phyloP scores from a whole-genome alignment of 2,329 filamentous ascomycete species.

The Byssoonygena ceratinophila region DNA sequence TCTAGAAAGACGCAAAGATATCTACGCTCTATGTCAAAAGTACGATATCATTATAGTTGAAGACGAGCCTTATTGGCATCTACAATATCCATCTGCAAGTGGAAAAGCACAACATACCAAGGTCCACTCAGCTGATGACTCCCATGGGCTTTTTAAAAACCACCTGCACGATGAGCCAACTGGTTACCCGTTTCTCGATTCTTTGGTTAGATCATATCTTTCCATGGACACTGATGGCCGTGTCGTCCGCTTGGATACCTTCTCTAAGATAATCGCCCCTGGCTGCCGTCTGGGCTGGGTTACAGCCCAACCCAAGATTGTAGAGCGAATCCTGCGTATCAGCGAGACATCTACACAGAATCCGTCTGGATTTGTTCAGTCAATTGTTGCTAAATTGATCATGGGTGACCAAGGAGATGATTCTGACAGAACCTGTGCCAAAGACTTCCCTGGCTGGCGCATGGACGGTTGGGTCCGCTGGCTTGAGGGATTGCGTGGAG shows the following conservation, averaged over 20 bases:
- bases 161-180: constrained; percentile 42
- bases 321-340: constrained; percentile 63
- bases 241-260: constrained; percentile 82
- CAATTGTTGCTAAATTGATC: constrained; percentile 65
- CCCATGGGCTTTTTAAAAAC: constrained; percentile 22
- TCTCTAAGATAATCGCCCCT: constrained; percentile 84
- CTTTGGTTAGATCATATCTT: constrained; percentile 70
- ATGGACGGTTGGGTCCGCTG: constrained; percentile 81
- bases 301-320: constrained; percentile 66
- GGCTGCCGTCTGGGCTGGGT: constrained; percentile 87
- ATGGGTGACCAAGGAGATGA: constrained; percentile 55
- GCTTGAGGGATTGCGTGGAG: constrained; percentile 72
- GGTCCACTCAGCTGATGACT: constrained; percentile 29
- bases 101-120: constrained; percentile 21
- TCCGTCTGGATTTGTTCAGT: constrained; percentile 81
- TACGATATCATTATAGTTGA: constrained; percentile 88
- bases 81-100: constrained; percentile 70
- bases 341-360: constrained; percentile 70
- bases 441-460: constrained; percentile 57
- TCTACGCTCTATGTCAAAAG: constrained; percentile 69
- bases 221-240: constrained; percentile 74
- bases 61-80: constrained; percentile 92
- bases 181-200: constrained; percentile 67
- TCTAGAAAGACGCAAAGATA: constrained; percentile 59
- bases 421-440: constrained; percentile 36